Base-by-base conservation (phyloP, 2,329 filamentous ascomycete species). In the Pyrenochaeta sp. region DNA sequence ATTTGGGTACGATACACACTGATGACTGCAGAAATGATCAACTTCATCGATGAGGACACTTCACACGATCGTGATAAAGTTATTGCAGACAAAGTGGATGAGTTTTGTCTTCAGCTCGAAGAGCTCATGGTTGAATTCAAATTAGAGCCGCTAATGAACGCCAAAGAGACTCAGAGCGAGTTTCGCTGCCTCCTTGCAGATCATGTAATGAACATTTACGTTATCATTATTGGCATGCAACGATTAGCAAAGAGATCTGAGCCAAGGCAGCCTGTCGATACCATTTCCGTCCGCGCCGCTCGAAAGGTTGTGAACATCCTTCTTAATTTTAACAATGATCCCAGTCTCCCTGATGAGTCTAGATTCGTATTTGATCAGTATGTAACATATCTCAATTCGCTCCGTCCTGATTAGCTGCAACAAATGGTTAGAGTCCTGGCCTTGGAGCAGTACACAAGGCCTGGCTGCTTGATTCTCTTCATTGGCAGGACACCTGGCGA, bases 211-310 rank as follows among this genome's bases (percentile, higher is more conserved):
- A 67, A 58, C 37, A 55, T 66, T 1, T 64, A 64, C 15, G 57
- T 64, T 12, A 55, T 60, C 27, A 70, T 71, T 2, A 64, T 72
- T n/a, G 68, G 68, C 0, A 47, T 71, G 7, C 59, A 65, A 46
- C 56, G 66, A 12, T 29, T 68, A 17, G 52, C 51, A 6, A 62
- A 52, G 12, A 48, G 36, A 7, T 18, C 43, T 4, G 40, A 54
- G 14, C 33, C 45, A 11, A 21, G 45, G 35, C 30, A 39, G 23
- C 32, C 41, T 4, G 48, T 67, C 14, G 60, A 67, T 43, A 37
- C 43, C 1, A 51, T 64, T 10, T 58, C 62, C 14, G 41, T 70
- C 3, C 55, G 57, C 14, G 60, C 69, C 9, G 67, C 69, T 23
- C 54, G 68, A 11, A 68, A 63, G 30, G 59, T 72, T 10, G 56